Evolutionary conservation across 768 basidiomycete species (phyloP).

Genomic region (Cyathus striatus): DNA sequence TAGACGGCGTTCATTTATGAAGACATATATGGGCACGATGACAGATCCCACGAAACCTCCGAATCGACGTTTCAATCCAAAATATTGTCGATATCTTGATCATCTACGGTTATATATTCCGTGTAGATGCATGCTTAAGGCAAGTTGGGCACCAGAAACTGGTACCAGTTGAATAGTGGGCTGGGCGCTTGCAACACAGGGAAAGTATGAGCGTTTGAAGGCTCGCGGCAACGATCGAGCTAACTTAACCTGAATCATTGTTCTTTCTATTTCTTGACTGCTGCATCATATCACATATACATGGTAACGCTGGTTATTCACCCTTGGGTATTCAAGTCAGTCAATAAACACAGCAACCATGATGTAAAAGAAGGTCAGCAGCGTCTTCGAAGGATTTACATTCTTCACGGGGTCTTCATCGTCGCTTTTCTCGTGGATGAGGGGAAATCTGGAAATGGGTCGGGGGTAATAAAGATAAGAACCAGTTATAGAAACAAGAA

Average conservation of each 20-base stretch:
- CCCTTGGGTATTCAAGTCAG: no score
- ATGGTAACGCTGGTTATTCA: no score
- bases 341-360: constrained; percentile 16
- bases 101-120: no score
- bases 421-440: not conserved
- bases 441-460: constrained; percentile 2
- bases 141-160: not conserved
- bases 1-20: no score
- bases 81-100: no score
- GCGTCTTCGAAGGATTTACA: constrained; percentile 1
- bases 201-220: not conserved
- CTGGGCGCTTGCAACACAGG: no score
- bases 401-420: constrained; percentile 6
- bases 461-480: not conserved
- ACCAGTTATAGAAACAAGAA: constrained; percentile 10
- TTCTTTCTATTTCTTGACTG: not conserved
- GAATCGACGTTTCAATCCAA: no score
- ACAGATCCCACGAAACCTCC: no score
- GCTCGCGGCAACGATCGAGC: constrained; percentile 1
- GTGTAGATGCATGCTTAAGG: not conserved
- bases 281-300: not conserved
- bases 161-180: no score
- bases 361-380: constrained; percentile 24
- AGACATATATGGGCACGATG: no score
- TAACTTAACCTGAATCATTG: no score